phyloP scores from a whole-genome alignment of 768 basidiomycete species.

The Lactifluus subvellereus region DNA sequence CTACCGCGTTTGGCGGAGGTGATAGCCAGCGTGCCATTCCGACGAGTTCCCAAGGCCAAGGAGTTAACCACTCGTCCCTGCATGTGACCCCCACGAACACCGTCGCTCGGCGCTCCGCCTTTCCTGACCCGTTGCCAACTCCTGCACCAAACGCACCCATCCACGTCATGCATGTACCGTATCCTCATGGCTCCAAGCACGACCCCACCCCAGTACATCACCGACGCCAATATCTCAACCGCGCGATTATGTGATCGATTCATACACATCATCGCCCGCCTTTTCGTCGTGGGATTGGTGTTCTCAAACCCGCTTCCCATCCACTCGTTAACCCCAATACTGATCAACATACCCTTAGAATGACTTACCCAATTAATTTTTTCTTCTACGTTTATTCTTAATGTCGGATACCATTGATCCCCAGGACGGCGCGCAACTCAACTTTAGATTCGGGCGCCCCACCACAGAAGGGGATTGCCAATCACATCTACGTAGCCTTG shows the following conservation, averaged over 20 bases:
- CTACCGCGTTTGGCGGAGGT: slow-evolving; percentile 60
- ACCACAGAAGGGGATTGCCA: neutral
- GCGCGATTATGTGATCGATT: slow-evolving; percentile 9
- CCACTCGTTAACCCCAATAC: slow-evolving; percentile 28
- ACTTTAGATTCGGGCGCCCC: neutral
- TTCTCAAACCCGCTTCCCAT: slow-evolving; percentile 27
- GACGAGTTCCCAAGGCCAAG: slow-evolving; percentile 17
- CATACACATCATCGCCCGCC: neutral
- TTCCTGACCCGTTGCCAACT: slow-evolving; percentile 26
- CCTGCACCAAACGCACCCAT: slow-evolving; percentile 13
- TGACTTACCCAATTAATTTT: neutral
- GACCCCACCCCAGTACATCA: neutral
- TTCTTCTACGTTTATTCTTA: neutral
- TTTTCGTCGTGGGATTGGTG: slow-evolving; percentile 23
- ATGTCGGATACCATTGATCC: slow-evolving; percentile 15
- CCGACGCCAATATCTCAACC: slow-evolving; percentile 11
- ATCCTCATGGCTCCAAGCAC: neutral
- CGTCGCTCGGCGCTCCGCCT: slow-evolving; percentile 37
- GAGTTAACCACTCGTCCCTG: slow-evolving; percentile 25
- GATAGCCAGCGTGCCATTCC: slow-evolving; percentile 36
- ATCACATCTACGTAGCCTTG: slow-evolving; percentile 9
- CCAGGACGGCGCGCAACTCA: neutral
- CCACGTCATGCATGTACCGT: slow-evolving; percentile 14
- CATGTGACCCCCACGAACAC: slow-evolving; percentile 61
- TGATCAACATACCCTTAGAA: slow-evolving; percentile 11